Evolutionary conservation across 2,329 filamentous ascomycete genomes (phyloP).

Genomic region (Zasmidium angulare): DNA sequence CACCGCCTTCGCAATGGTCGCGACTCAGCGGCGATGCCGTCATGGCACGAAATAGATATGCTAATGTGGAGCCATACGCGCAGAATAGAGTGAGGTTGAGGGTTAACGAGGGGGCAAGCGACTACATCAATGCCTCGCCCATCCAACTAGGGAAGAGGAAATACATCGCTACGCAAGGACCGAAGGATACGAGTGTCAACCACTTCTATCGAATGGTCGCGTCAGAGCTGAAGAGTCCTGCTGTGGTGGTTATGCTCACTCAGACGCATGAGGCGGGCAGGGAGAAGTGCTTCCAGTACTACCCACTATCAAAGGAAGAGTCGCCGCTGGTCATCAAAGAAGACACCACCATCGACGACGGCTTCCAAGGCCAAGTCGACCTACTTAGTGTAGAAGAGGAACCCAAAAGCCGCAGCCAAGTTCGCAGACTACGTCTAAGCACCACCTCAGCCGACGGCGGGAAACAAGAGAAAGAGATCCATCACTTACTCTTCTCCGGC

Average conservation of each 20-base stretch:
- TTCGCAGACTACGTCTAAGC: conserved; percentile 67
- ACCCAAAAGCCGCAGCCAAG: conserved; percentile 60
- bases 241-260: conserved; percentile 91
- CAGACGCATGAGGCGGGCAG: conserved; percentile 75
- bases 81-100: conserved; percentile 79
- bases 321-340: conserved; percentile 27
- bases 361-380: conserved; percentile 66
- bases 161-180: conserved; percentile 90
- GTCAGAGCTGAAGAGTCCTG: conserved; percentile 56
- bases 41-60: conserved; percentile 74
- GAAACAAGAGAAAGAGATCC: conserved; percentile 63
- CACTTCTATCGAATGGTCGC: conserved; percentile 95
- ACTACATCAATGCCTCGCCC: conserved; percentile 56
- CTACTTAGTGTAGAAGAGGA: conserved; percentile 59
- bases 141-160: conserved; percentile 48
- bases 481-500: conserved; percentile 79
- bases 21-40: conserved; percentile 59
- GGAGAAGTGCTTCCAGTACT: conserved; percentile 90
- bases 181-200: conserved; percentile 70
- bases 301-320: conserved; percentile 42
- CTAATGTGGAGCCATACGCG: conserved; percentile 86
- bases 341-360: conserved; percentile 36
- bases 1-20: conserved; percentile 56
- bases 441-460: conserved; percentile 35
- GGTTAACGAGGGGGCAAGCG: conserved; percentile 64